These are phyloP conservation scores for Venturia pyrina DNA, from an alignment of 2,329 filamentous ascomycete species.

Conservation along the genomic window DNA sequence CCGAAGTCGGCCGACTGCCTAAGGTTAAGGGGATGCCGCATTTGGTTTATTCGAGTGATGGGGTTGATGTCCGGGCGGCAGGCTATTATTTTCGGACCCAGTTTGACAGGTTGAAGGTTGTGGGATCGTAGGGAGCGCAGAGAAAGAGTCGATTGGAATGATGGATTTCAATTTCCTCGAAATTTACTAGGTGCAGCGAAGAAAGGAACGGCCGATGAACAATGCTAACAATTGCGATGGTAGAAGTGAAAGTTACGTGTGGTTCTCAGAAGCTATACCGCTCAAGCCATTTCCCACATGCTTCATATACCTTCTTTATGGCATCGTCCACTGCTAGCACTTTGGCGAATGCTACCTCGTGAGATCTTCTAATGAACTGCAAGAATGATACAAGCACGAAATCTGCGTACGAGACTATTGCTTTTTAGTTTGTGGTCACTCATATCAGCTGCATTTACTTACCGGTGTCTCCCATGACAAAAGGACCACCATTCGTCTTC, in stretches of 20 bases:
- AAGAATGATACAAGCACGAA: slow-evolving; percentile 45
- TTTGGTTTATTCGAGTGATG: too few relatives aligned
- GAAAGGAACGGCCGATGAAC: too few relatives aligned
- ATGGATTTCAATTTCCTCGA: too few relatives aligned
- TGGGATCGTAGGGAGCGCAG: too few relatives aligned
- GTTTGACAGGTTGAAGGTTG: too few relatives aligned
- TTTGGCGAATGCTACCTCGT: slow-evolving; percentile 30
- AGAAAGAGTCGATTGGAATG: too few relatives aligned
- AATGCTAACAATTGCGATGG: too few relatives aligned
- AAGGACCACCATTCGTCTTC: slow-evolving; percentile 49
- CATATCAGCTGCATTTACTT: slow-evolving; percentile 31
- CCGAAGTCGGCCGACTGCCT: too few relatives aligned
- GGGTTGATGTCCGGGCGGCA: too few relatives aligned
- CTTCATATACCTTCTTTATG: slow-evolving; percentile 28
- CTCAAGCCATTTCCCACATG: slow-evolving; percentile 30
- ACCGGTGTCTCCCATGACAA: slow-evolving; percentile 47
- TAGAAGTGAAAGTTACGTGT: neutral
- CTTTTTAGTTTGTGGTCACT: slow-evolving; percentile 45
- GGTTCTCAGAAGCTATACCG: slow-evolving; percentile 24
- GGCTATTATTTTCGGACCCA: too few relatives aligned
- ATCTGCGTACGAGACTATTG: slow-evolving; percentile 29
- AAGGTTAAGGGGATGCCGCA: too few relatives aligned
- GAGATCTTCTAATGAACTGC: slow-evolving; percentile 32
- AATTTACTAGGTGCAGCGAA: too few relatives aligned
- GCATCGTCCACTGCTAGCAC: slow-evolving; percentile 29